Conservation (phyloP, 176 grass and related monocot genomes). For the Saccharum officinarum region DNA sequence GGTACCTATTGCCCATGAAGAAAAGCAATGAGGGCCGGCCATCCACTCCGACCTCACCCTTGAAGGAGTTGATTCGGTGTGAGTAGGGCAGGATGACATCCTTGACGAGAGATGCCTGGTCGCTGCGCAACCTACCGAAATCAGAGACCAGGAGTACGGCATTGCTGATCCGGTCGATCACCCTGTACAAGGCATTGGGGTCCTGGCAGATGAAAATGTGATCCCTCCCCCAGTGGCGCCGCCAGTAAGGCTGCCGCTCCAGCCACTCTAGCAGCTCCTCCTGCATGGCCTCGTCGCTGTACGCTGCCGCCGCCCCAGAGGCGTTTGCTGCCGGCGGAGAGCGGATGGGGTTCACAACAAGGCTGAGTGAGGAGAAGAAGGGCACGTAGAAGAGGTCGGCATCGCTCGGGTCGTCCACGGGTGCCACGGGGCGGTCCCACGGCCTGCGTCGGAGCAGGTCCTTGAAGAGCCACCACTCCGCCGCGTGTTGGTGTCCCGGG, state of each 20-base stretch:
- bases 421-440: constrained; percentile 37
- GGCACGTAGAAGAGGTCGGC: constrained; percentile 94
- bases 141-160: constrained; percentile 83
- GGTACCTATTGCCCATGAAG: constrained; percentile 98
- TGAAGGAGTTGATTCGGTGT: constrained; percentile 79
- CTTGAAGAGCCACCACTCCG: constrained; percentile 83
- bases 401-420: constrained; percentile 54
- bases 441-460: constrained; percentile 52
- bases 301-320: constrained; percentile 26
- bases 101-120: constrained; percentile 88
- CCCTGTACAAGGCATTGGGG: constrained; percentile 75
- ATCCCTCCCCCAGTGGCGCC: constrained; percentile 59
- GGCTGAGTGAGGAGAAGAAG: constrained; percentile 95
- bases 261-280: constrained; percentile 87
- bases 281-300: constrained; percentile 78
- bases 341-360: constrained; percentile 85
- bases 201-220: constrained; percentile 93
- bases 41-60: constrained; percentile 59
- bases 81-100: constrained; percentile 95
- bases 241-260: constrained; percentile 71
- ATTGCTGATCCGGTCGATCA: constrained; percentile 75
- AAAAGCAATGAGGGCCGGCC: constrained; percentile 61
- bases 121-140: constrained; percentile 59
- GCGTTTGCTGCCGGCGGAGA: constrained; percentile 17
- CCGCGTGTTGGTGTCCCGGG: constrained; percentile 85